A percentile compares a stretch with the other conserved stretches of the same genome.
Conservation (phyloP, 2,329 filamentous ascomycete genomes). For the Anisogramma anomala region DNA sequence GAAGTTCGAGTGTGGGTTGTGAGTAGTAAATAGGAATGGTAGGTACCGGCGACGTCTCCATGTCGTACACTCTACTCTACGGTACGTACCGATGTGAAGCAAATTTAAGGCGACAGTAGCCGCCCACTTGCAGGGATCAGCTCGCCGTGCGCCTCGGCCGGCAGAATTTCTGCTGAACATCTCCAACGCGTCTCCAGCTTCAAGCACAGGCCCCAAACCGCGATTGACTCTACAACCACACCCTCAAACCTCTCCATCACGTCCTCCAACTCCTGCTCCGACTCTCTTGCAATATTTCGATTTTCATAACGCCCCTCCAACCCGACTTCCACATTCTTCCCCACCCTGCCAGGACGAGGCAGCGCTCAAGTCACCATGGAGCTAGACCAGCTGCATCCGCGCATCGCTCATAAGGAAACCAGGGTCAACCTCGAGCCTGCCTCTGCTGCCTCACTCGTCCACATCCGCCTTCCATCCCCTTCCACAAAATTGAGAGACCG, state of each 20-base stretch:
- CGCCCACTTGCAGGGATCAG: background rate
- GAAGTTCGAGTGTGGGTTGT: too few species aligned
- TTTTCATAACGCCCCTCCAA: background rate
- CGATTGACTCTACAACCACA: slow-evolving; percentile 4
- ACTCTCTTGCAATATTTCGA: background rate
- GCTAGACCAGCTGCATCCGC: slow-evolving; percentile 34
- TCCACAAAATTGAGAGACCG: slow-evolving; percentile 16
- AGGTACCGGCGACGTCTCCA: too few species aligned
- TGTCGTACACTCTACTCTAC: too few species aligned
- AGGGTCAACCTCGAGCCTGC: slow-evolving; percentile 70
- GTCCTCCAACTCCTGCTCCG: too few species aligned
- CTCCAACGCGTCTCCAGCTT: slow-evolving; percentile 1
- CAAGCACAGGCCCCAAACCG: background rate
- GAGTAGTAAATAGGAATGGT: too few species aligned
- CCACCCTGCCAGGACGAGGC: slow-evolving; percentile 6
- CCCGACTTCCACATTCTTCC: slow-evolving; percentile 1
- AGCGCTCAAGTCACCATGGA: slow-evolving; percentile 46
- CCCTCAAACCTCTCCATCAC: too few species aligned
- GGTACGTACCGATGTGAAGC: too few species aligned
- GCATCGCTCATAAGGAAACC: slow-evolving; percentile 74
- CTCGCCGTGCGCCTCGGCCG: slow-evolving; percentile 7
- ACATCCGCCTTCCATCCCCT: slow-evolving; percentile 52
- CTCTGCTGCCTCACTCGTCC: slow-evolving; percentile 56
- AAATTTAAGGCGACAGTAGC: background rate
- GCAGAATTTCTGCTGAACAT: slow-evolving; percentile 20